Evolutionary conservation across 2,329 filamentous ascomycete species (phyloP), one percentile per base, ranked within the genome.

Genomic region (Alternaria consortialis): DNA sequence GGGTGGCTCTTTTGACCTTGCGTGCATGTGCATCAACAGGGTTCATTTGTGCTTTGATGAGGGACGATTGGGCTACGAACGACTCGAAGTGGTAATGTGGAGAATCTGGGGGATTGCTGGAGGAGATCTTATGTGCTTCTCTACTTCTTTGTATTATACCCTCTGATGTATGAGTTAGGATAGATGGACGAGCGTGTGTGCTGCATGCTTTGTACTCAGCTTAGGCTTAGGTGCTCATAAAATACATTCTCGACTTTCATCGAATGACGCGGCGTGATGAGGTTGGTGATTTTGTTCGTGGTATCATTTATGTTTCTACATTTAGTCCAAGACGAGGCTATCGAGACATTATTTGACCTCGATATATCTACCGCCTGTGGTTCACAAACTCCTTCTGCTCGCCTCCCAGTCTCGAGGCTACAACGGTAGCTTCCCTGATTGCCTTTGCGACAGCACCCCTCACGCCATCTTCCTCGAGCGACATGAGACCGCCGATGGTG

Each of bases 401-500:
- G 84, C 73, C 86, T 78, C 13, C 87, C 7, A 92, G 79, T 77
- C 90, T 85, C 66, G 87, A 87, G 15, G 90, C 90, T 46, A 92
- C 87, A 47, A 88, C 85, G 4, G 90, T 89, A 12, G 90, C 88
- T 77, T 93, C 90, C 54, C 90, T 83, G 13, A 93, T 86, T 3
- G 91, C 90, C 69, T 86, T 86, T 1, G 89, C 84, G 17, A 93
- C 84, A 0, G 85, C 86, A 5, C 89, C 90, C 67, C 91, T 85
- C 7, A 92, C 86, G 8, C 84, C 82, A 9, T 89, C 90, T 71
- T 94, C 91, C 77, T 94, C 91, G 7, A 94, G 80, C 5, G 90
- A 88, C 69, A 92, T 75, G 52, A 94, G 77, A 0, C 91, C 92
- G 2, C 87, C 88, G 63, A 93, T 92, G 5, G 90, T 93, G 78